These are phyloP conservation scores for Fusarium palustre DNA, from an alignment of 2,329 filamentous ascomycete species.

Conservation along the genomic window DNA sequence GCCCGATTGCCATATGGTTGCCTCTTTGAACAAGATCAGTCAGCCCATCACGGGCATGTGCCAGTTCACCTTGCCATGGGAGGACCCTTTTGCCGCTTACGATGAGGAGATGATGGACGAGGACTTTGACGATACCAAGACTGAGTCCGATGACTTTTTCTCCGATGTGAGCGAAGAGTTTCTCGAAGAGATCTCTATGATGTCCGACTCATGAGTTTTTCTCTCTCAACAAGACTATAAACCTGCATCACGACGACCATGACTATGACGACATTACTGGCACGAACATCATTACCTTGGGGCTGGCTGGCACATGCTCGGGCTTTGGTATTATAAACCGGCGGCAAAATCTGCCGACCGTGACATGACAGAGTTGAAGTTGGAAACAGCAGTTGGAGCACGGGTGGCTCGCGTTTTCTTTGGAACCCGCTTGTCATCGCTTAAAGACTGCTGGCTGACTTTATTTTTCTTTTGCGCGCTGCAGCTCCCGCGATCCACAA, in stretches of 20 bases:
- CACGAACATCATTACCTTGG: constrained; percentile 14
- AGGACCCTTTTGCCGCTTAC: constrained; percentile 54
- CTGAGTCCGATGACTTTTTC: constrained; percentile 35
- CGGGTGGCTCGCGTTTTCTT: constrained; percentile 43
- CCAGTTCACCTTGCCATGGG: constrained; percentile 48
- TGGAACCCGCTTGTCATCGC: constrained; percentile 47
- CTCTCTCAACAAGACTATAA: neutral
- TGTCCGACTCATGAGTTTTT: constrained; percentile 34
- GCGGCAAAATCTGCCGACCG: constrained; percentile 35
- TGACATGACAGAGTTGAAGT: constrained; percentile 35
- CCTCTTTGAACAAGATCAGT: constrained; percentile 32
- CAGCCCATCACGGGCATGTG: constrained; percentile 48
- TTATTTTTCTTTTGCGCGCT: constrained; percentile 52
- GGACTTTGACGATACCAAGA: constrained; percentile 30
- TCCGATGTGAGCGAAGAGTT: constrained; percentile 44
- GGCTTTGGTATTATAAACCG: constrained; percentile 20
- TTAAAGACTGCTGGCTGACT: constrained; percentile 58
- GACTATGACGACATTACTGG: constrained; percentile 30
- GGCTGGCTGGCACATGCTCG: constrained; percentile 46
- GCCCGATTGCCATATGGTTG: constrained; percentile 42
- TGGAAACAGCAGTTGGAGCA: constrained; percentile 44
- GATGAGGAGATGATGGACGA: constrained; percentile 54
- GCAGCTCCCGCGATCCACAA: constrained; percentile 91
- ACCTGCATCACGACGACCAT: constrained; percentile 16
- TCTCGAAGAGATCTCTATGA: constrained; percentile 40